Percentiles rank a stretch among this genome's conserved stretches.
phyloP scores from a whole-genome alignment of 805 yeast species.

The Lipomyces orientalis region DNA sequence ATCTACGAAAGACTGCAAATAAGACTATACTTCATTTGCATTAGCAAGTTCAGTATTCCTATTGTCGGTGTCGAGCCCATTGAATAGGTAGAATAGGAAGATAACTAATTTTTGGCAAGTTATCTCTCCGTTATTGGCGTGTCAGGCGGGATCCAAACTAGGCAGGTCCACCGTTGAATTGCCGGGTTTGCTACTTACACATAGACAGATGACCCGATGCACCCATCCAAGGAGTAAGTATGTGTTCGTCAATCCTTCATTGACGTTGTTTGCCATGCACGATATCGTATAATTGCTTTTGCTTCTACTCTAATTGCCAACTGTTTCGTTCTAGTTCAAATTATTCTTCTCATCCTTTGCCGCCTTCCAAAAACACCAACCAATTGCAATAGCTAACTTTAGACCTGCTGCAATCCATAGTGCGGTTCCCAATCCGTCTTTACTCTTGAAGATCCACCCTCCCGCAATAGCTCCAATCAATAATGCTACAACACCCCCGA shows the following conservation, averaged over 20 bases:
- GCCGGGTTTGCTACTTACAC: not conserved
- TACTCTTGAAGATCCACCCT: not conserved
- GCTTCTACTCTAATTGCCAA: not conserved
- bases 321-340: not conserved
- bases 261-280: not conserved
- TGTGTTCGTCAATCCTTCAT: not conserved
- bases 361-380: not conserved
- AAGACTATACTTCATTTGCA: not conserved
- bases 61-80: not conserved
- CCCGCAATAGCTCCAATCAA: not conserved
- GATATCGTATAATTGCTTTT: not conserved
- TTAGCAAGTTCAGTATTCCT: not conserved
- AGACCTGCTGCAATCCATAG: not conserved
- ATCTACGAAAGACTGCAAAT: no score
- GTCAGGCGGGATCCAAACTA: not conserved
- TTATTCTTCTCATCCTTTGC: not conserved
- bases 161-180: not conserved
- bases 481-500: not conserved
- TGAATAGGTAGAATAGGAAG: not conserved
- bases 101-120: not conserved
- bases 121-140: no score
- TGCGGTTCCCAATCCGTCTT: not conserved
- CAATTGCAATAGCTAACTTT: not conserved
- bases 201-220: not conserved
- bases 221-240: not conserved